Conservation (phyloP, 441 rosid genomes). For the Daphne laureola region DNA sequence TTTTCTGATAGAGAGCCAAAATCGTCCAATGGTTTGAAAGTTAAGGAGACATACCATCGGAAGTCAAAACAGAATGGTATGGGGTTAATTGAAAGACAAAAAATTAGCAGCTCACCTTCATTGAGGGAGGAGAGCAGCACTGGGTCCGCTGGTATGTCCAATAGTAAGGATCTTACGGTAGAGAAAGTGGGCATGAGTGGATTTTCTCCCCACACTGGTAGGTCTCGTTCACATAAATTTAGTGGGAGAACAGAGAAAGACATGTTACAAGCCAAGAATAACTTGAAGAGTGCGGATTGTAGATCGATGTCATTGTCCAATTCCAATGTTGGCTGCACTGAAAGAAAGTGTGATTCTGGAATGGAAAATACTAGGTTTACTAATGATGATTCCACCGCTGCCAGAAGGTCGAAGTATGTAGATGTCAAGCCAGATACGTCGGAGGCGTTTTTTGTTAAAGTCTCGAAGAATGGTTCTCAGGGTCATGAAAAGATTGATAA, state of each 20-base stretch:
- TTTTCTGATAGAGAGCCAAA: slow-evolving; percentile 32
- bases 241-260: slow-evolving; percentile 30
- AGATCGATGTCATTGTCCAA: slow-evolving; percentile 18
- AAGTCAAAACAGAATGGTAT: slow-evolving; percentile 27
- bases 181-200: slow-evolving; percentile 21
- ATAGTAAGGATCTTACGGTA: slow-evolving; percentile 30
- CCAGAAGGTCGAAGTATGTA: slow-evolving; percentile 38
- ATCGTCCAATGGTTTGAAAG: slow-evolving; percentile 23
- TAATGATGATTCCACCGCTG: slow-evolving; percentile 29
- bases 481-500: slow-evolving; percentile 25
- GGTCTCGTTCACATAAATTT: slow-evolving; percentile 19
- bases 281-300: slow-evolving; percentile 25
- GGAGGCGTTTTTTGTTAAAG: slow-evolving; percentile 17
- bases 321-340: slow-evolving; percentile 25
- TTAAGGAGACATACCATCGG: slow-evolving; percentile 29
- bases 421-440: slow-evolving; percentile 25
- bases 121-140: slow-evolving; percentile 22
- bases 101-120: slow-evolving; percentile 16
- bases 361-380: slow-evolving; percentile 29
- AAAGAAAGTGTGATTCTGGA: slow-evolving; percentile 34
- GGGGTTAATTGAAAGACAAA: slow-evolving; percentile 23
- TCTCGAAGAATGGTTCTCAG: slow-evolving; percentile 23
- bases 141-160: slow-evolving; percentile 14
- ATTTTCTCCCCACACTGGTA: slow-evolving; percentile 15
- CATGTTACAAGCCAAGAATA: slow-evolving; percentile 21